Evolutionary conservation across 1,139 yeast genomes (phyloP).

Genomic region (Zhuliangozyma parablackwelliae): DNA sequence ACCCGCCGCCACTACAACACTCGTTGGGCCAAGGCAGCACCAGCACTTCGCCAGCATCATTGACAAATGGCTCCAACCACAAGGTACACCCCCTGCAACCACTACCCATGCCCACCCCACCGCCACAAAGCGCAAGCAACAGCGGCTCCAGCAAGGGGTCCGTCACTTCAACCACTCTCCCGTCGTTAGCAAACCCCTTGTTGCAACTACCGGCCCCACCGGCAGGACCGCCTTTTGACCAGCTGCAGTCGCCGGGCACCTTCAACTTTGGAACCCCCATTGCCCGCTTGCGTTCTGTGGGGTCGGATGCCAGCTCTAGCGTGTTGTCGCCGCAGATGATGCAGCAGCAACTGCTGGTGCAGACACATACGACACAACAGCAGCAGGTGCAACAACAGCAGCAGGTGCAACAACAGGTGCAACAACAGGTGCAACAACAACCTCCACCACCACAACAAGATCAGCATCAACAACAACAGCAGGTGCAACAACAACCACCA

Average conservation of each 20-base stretch:
- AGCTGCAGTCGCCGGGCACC: neutral
- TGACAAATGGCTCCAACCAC: constrained; percentile 2
- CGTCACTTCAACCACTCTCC: neutral
- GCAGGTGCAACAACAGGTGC: constrained; percentile 3
- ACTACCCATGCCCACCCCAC: neutral
- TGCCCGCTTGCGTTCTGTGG: constrained; percentile 3
- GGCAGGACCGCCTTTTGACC: constrained; percentile 3
- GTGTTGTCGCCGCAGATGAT: no score
- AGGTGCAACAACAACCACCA: neutral
- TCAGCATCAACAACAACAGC: no score
- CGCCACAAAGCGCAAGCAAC: neutral
- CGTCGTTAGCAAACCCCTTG: neutral
- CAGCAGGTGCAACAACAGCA: no score
- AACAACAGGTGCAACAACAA: neutral
- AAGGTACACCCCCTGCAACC: constrained; percentile 4
- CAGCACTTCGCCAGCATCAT: constrained; percentile 1
- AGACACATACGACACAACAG: no score
- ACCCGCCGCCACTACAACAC: constrained; percentile 2
- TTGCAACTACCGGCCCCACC: constrained; percentile 9
- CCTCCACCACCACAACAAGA: no score
- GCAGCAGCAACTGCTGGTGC: no score
- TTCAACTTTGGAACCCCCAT: neutral
- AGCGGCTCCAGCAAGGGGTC: neutral
- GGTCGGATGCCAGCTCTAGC: neutral
- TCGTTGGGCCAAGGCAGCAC: neutral